Percentiles rank a stretch among this genome's conserved stretches.
Evolutionary conservation across 2,329 filamentous ascomycete genomes (phyloP).

Genomic region (Atkinsonella texensis): DNA sequence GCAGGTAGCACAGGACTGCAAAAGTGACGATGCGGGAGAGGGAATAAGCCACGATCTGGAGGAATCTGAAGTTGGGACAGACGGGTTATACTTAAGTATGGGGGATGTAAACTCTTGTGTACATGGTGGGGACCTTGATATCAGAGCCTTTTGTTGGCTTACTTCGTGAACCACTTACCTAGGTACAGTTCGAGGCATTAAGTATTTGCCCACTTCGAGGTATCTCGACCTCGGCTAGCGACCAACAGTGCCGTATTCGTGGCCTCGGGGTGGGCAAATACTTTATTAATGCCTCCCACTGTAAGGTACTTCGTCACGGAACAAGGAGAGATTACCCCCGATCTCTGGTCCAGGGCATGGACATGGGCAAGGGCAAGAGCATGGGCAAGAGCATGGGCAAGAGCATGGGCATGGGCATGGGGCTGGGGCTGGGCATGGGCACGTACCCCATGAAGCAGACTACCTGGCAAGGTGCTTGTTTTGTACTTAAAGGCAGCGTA

Average conservation of each 20-base stretch:
- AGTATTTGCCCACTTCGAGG: too few species aligned
- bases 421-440: neutral
- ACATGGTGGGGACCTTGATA: neutral
- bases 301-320: neutral
- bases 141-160: neutral
- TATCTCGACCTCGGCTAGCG: too few species aligned
- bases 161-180: too few species aligned
- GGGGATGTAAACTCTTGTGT: neutral
- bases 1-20: neutral
- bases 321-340: slow-evolving; percentile 6
- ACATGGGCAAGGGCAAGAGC: neutral
- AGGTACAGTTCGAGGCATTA: too few species aligned
- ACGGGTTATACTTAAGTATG: slow-evolving; percentile 2
- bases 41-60: slow-evolving; percentile 1
- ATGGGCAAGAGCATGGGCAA: neutral
- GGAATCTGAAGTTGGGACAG: neutral
- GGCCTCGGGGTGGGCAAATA: too few species aligned
- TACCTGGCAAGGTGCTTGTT: neutral
- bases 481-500: neutral
- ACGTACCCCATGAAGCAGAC: slow-evolving; percentile 1
- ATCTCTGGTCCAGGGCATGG: slow-evolving; percentile 5
- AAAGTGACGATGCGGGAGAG: neutral
- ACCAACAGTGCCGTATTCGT: too few species aligned
- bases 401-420: neutral
- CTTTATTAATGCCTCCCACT: too few species aligned